Conservation (phyloP, 331 rosid species). For the Arachis monticola region DNA sequence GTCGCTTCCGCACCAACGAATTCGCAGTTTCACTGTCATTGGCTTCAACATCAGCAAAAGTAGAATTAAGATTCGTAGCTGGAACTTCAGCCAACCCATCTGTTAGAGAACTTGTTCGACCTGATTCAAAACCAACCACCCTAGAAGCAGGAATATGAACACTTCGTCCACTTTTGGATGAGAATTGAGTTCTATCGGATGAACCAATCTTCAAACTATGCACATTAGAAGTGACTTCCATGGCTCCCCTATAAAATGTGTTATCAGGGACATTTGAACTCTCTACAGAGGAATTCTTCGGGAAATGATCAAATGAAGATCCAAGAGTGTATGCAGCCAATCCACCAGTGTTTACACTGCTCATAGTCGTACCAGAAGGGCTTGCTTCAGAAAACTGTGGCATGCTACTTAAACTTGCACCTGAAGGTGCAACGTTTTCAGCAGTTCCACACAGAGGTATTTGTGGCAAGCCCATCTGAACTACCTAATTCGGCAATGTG, state of each 20-base stretch:
- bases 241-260: conserved; percentile 53
- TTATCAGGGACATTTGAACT: conserved; percentile 52
- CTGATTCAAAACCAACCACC: conserved; percentile 83
- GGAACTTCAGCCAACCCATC: conserved; percentile 48
- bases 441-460: conserved; percentile 59
- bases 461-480: conserved; percentile 90
- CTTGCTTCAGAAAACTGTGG: conserved; percentile 63
- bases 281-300: conserved; percentile 53
- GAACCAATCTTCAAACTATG: conserved; percentile 61
- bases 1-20: conserved; percentile 68
- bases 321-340: conserved; percentile 45
- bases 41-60: conserved; percentile 36
- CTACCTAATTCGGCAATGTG: conserved; percentile 25
- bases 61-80: conserved; percentile 42
- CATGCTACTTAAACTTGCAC: conserved; percentile 57
- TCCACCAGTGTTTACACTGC: conserved; percentile 48
- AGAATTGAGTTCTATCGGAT: conserved; percentile 46
- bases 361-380: conserved; percentile 55
- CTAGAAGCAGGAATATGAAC: conserved; percentile 73
- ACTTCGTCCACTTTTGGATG: conserved; percentile 51
- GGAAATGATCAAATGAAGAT: conserved; percentile 64
- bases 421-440: conserved; percentile 55
- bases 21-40: conserved; percentile 54
- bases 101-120: conserved; percentile 46
- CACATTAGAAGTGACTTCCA: conserved; percentile 65